These are phyloP conservation scores for Trichoderma sp. DNA, from an alignment of 2,329 filamentous ascomycete genomes.

Conservation along the genomic window DNA sequence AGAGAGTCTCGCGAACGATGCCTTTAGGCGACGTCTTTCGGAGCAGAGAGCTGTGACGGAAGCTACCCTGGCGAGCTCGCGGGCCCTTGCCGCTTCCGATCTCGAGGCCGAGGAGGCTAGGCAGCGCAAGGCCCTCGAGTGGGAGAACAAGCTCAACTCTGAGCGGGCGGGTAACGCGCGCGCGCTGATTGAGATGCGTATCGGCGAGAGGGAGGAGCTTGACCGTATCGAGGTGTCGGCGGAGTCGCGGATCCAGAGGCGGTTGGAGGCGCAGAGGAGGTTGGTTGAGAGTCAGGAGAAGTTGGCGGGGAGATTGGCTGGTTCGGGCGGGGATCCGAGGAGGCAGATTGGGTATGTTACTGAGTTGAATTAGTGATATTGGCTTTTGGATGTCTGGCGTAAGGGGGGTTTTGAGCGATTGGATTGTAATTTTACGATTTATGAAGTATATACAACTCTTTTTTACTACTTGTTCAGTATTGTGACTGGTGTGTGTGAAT, in stretches of 20 bases:
- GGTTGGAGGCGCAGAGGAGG: conserved; percentile 51
- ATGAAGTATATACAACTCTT: not conserved
- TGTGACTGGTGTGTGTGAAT: not conserved
- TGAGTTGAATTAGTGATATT: conserved; percentile 42
- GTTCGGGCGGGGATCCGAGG: conserved; percentile 34
- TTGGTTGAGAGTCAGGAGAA: conserved; percentile 48
- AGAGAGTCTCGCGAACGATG: conserved; percentile 37
- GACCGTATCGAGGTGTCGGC: conserved; percentile 47
- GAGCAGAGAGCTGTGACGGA: conserved; percentile 50
- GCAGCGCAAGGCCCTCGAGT: conserved; percentile 46
- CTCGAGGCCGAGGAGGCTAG: conserved; percentile 43
- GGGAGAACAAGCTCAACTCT: conserved; percentile 46
- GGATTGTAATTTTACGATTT: not conserved
- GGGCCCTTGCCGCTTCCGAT: conserved; percentile 47
- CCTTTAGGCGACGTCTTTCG: conserved; percentile 37
- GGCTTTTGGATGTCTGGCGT: not conserved
- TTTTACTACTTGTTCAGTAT: not conserved
- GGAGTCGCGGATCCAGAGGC: conserved; percentile 43
- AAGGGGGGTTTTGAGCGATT: not conserved
- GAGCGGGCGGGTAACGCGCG: conserved; percentile 49
- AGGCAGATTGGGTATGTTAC: conserved; percentile 57
- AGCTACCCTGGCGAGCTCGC: conserved; percentile 42
- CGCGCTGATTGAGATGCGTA: conserved; percentile 47
- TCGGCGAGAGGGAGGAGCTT: conserved; percentile 51
- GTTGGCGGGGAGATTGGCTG: conserved; percentile 44